Conservation (phyloP, 2,329 filamentous ascomycete genomes). For the Diaporthe humulicola region DNA sequence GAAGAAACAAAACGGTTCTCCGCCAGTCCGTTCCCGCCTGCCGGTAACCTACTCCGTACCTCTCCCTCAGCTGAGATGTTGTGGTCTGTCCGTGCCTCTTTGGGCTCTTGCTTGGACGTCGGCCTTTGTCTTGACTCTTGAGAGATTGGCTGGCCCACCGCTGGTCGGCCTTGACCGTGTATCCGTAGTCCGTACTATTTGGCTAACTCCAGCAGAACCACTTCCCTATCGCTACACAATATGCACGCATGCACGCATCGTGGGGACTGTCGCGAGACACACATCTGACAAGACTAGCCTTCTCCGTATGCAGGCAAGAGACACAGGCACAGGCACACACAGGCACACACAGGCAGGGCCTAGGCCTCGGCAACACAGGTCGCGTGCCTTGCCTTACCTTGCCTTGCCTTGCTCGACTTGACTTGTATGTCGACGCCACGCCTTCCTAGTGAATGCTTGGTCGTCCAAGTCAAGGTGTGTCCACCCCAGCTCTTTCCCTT, state of each 20-base stretch:
- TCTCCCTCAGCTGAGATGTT: background rate
- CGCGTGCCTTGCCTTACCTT: constrained; percentile 1
- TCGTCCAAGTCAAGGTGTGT: background rate
- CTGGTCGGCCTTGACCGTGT: constrained; percentile 2
- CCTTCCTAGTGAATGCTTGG: constrained; percentile 22
- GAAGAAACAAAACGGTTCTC: constrained; percentile 9
- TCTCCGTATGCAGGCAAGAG: background rate
- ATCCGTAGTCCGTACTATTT: no score
- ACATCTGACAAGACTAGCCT: background rate
- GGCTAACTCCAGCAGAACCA: background rate
- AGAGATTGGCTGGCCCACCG: constrained; percentile 13
- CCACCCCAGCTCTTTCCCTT: constrained; percentile 32
- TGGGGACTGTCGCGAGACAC: background rate
- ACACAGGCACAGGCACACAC: background rate
- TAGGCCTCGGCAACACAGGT: constrained; percentile 11
- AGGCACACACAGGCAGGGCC: background rate
- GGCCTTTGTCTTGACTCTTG: background rate
- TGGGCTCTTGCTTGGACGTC: background rate
- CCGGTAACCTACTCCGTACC: background rate
- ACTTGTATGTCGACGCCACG: background rate
- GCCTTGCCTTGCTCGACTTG: background rate
- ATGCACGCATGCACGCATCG: background rate
- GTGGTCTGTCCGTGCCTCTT: constrained; percentile 7
- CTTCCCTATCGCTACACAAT: background rate
- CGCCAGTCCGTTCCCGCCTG: background rate